These are phyloP conservation scores for Aspergillus hortae DNA, from an alignment of 2,329 filamentous ascomycete genomes.

Conservation along the genomic window DNA sequence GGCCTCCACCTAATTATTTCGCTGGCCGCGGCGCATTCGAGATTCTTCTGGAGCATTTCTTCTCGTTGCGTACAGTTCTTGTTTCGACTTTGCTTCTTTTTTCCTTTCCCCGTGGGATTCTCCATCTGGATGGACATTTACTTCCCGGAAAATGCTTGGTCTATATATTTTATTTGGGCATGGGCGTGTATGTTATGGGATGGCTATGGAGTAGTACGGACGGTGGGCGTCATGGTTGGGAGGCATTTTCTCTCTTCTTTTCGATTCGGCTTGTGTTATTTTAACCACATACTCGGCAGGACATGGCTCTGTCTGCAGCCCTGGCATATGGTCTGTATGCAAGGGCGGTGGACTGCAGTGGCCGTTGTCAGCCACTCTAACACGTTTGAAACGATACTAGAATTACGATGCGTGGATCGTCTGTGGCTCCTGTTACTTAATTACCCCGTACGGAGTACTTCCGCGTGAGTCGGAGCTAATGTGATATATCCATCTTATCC, in stretches of 20 bases:
- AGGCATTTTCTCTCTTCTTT: constrained; percentile 10
- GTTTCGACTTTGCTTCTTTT: constrained; percentile 2
- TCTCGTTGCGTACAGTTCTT: constrained; percentile 5
- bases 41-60: not conserved
- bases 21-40: not conserved
- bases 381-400: too few species aligned
- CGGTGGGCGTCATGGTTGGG: not conserved
- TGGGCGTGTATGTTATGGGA: not conserved
- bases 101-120: not conserved
- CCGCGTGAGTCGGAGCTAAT: too few species aligned
- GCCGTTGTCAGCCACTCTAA: too few species aligned
- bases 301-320: too few species aligned
- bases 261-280: not conserved
- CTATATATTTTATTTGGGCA: constrained; percentile 2
- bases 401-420: too few species aligned
- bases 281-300: too few species aligned
- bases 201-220: not conserved
- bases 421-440: too few species aligned
- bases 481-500: too few species aligned
- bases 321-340: too few species aligned
- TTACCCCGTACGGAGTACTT: too few species aligned
- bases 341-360: too few species aligned
- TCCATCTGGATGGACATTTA: constrained; percentile 10
- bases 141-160: constrained; percentile 3
- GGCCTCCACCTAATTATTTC: not conserved